These are phyloP conservation scores for Coemansia sp. DNA, from an alignment of 192 early-diverging fungal species.

Conservation along the genomic window DNA sequence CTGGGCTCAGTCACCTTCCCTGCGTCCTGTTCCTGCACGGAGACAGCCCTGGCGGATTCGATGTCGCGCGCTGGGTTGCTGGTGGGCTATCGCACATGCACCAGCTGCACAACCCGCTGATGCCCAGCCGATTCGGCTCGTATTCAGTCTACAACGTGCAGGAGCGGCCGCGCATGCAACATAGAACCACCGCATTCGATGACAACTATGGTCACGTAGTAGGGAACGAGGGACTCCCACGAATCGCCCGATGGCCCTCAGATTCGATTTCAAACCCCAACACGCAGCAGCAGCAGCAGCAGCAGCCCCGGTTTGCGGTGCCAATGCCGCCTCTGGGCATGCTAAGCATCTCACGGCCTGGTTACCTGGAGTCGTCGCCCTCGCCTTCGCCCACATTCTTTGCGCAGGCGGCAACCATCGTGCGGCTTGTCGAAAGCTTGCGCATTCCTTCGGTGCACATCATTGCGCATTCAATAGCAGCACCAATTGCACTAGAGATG, in stretches of 20 bases:
- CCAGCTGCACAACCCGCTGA: slow-evolving; percentile 46
- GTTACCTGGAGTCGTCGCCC: slow-evolving; percentile 43
- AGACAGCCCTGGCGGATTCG: slow-evolving; percentile 51
- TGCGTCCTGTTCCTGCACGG: slow-evolving; percentile 51
- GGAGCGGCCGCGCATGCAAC: slow-evolving; percentile 4
- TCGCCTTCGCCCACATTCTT: slow-evolving; percentile 26
- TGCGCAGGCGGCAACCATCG: slow-evolving; percentile 39
- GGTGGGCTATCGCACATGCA: slow-evolving; percentile 48
- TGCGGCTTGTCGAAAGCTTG: slow-evolving; percentile 44
- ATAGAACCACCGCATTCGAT: not conserved
- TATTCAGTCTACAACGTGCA: slow-evolving; percentile 48
- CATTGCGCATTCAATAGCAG: slow-evolving; percentile 40
- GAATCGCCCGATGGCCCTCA: not conserved
- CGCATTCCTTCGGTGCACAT: slow-evolving; percentile 41
- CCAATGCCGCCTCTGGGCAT: slow-evolving; percentile 39
- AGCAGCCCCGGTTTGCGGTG: slow-evolving; percentile 17
- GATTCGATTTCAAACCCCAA: not conserved
- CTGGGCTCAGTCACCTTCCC: slow-evolving; percentile 50
- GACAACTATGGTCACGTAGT: not conserved
- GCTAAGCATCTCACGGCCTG: slow-evolving; percentile 49
- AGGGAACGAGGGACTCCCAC: not conserved
- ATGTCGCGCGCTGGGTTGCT: slow-evolving; percentile 55
- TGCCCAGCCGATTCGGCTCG: slow-evolving; percentile 44
- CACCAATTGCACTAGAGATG: slow-evolving; percentile 51
- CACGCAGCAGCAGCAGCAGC: not conserved